Base-by-base conservation (phyloP, 2,329 filamentous ascomycete species). In the Purpureocillium lavendulum region DNA sequence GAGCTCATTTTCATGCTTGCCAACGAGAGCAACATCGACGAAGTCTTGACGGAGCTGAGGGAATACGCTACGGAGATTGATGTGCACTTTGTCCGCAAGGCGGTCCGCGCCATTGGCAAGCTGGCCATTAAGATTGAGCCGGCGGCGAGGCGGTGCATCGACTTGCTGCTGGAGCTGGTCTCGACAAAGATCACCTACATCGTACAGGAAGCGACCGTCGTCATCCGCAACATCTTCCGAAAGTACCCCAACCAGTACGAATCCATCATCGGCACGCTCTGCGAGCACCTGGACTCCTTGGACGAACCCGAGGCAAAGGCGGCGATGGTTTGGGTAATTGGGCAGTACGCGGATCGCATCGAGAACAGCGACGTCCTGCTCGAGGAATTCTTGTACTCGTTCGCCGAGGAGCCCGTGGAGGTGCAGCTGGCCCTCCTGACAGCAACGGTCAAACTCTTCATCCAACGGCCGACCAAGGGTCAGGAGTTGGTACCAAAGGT, bases 161-260 rank as follows among this genome's bases (percentile, higher is more conserved):
- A 90, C 55, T 82, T 94, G 6, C 72, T 98, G 1, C 73, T 98
- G 15, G 88, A 96, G 46, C 76, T 98, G 31, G 92, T 98, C 35
- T 84, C 89, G 21, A 97, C 92, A n/a, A 97, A 97, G 65, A 83
- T 98, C 40, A 94, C 89, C 1, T 98, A 98, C 57, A 98, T 98
- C 49, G 92, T 98, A 1, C 92, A 98, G 64, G 92, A 98, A 69
- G 92, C 92, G 13, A 98, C 92, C 1, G 92, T 98, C 5, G 92
- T 98, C 18, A 98, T 98, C 57, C 84, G 88, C 49, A 98, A 98
- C 61, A 98, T 98, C 55, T 98, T 98, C 75, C 83, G 92, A 51
- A 97, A 97, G 66, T 98, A 98, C 55, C 92, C 92, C 8, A 96
- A 98, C 59, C 87, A 96, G 59, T 98, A 98, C 63, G 92, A 98